Conservation (phyloP, 805 yeast genomes). For the Barnettozyma siamensis region DNA sequence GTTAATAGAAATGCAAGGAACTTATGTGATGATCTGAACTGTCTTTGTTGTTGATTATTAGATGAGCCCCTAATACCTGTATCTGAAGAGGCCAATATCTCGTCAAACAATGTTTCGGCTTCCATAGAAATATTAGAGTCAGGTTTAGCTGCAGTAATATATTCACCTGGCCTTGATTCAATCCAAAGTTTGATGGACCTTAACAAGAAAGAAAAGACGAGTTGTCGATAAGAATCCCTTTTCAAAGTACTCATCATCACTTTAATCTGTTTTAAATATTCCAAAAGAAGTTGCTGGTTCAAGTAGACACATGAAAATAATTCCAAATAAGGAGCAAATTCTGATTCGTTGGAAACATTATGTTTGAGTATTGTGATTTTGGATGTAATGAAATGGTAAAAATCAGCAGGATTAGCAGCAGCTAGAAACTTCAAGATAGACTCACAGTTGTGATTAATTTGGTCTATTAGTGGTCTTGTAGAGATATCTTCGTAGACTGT, state of each 20-base stretch:
- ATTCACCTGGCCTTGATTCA: constrained; percentile 42
- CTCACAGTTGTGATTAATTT: constrained; percentile 35
- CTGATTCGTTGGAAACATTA: constrained; percentile 30
- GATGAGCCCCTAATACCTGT: constrained; percentile 9
- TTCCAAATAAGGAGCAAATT: constrained; percentile 40
- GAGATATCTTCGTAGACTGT: constrained; percentile 18
- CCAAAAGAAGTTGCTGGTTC: constrained; percentile 30
- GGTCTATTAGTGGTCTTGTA: constrained; percentile 22
- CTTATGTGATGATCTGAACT: constrained; percentile 26
- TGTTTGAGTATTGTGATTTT: constrained; percentile 30
- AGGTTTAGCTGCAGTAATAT: constrained; percentile 22
- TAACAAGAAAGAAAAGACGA: constrained; percentile 41
- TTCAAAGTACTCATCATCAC: constrained; percentile 31
- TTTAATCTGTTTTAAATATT: constrained; percentile 36
- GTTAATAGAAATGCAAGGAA: constrained; percentile 31
- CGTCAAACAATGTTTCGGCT: constrained; percentile 34
- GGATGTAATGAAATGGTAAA: constrained; percentile 29
- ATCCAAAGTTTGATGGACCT: constrained; percentile 46
- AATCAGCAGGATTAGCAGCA: constrained; percentile 44
- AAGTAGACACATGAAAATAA: constrained; percentile 39
- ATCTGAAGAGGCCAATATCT: constrained; percentile 26
- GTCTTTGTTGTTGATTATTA: constrained; percentile 12
- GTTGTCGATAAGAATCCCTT: constrained; percentile 40
- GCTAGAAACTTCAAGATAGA: constrained; percentile 41
- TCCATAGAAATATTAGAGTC: constrained; percentile 21